Conservation (phyloP, 495 filamentous ascomycete species). For the Penicillium samsonianum region DNA sequence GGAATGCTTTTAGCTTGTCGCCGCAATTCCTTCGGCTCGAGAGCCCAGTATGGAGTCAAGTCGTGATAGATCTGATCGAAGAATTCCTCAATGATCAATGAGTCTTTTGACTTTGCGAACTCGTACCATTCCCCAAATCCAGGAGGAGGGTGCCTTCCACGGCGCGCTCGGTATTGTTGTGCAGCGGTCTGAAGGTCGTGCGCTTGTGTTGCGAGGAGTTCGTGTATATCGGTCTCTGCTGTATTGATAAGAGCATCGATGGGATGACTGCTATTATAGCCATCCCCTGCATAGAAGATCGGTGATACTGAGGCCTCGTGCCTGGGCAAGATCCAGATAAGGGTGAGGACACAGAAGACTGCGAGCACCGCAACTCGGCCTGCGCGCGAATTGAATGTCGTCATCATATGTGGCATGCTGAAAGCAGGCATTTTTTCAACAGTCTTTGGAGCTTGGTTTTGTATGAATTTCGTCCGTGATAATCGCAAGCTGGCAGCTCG, state of each 20-base stretch:
- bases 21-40: conserved; percentile 47
- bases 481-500: not conserved
- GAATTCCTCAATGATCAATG: conserved; percentile 59
- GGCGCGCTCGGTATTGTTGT: conserved; percentile 13
- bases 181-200: conserved; percentile 11
- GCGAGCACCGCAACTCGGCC: conserved; percentile 2
- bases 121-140: conserved; percentile 69
- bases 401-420: not conserved
- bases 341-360: not conserved
- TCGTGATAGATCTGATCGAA: conserved; percentile 59
- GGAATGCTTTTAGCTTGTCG: conserved; percentile 8
- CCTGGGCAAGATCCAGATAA: conserved; percentile 2
- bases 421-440: not conserved
- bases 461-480: not conserved
- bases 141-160: conserved; percentile 51
- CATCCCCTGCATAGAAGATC: not conserved
- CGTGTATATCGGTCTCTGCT: conserved; percentile 7
- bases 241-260: conserved; percentile 14
- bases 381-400: conserved; percentile 5
- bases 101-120: conserved; percentile 54
- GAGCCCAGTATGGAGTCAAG: conserved; percentile 63
- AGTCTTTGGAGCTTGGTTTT: not conserved
- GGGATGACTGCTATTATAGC: conserved; percentile 8
- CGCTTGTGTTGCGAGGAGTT: conserved; percentile 6
- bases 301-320: not conserved